These are phyloP conservation scores for Myriosclerotinia duriaeana DNA, from an alignment of 2,329 filamentous ascomycete genomes.

Conservation along the genomic window DNA sequence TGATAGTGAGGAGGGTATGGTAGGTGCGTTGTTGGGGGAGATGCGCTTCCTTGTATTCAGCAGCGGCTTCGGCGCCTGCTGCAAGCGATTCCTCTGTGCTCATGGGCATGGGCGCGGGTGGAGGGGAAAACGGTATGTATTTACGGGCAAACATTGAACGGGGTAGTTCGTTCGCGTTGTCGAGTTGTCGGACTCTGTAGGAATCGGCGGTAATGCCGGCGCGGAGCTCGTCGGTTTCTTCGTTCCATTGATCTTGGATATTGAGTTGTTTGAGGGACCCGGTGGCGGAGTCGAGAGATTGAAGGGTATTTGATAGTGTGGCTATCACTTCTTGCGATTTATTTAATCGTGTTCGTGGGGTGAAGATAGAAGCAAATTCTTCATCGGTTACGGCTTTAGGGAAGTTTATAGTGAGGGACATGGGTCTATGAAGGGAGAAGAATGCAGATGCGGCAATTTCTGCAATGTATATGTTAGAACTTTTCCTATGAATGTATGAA, in stretches of 20 bases:
- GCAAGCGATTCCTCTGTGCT: constrained; percentile 41
- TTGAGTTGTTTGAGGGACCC: constrained; percentile 37
- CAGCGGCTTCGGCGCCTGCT: constrained; percentile 43
- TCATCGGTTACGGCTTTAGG: constrained; percentile 70
- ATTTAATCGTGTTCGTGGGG: constrained; percentile 51
- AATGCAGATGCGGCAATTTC: constrained; percentile 88
- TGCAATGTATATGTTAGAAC: constrained; percentile 43
- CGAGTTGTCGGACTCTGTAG: constrained; percentile 53
- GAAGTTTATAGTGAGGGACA: constrained; percentile 81
- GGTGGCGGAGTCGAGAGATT: constrained; percentile 60
- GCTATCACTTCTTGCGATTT: constrained; percentile 61
- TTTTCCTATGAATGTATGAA: neutral
- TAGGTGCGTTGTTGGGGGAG: constrained; percentile 57
- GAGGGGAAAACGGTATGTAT: constrained; percentile 79
- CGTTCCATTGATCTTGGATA: constrained; percentile 35
- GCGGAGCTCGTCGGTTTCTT: constrained; percentile 42
- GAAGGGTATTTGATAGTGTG: constrained; percentile 61
- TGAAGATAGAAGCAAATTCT: constrained; percentile 83
- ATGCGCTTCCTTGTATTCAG: constrained; percentile 36
- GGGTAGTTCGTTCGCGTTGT: constrained; percentile 54
- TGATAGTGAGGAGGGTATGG: constrained; percentile 65
- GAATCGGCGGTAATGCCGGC: constrained; percentile 47
- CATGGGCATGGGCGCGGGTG: constrained; percentile 72
- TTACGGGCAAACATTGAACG: constrained; percentile 64
- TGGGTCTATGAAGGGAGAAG: constrained; percentile 93